Conservation (phyloP, 148 eudicot genomes). For the Pouteria glomerata region DNA sequence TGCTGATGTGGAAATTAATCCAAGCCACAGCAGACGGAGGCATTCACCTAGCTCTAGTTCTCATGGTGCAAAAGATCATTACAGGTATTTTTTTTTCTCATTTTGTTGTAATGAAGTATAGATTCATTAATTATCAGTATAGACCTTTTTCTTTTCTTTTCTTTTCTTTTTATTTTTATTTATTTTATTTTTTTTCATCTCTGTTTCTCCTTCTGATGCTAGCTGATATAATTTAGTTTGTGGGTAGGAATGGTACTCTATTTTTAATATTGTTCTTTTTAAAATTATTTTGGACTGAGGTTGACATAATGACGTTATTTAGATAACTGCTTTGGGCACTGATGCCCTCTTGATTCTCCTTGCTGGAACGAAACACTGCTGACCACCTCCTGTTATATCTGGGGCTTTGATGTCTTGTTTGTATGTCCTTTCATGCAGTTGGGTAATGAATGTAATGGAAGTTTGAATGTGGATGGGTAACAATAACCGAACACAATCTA, state of each 20-base stretch:
- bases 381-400: too few species aligned
- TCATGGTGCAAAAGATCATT: conserved; percentile 45
- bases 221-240: background rate
- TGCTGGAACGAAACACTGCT: background rate
- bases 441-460: background rate
- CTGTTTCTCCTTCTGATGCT: conserved; percentile 5
- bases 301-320: background rate
- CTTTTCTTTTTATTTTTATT: too few species aligned
- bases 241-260: background rate
- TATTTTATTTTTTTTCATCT: conserved; percentile 22
- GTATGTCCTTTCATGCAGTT: background rate
- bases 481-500: background rate
- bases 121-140: too few species aligned
- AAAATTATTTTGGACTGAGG: background rate
- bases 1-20: conserved; percentile 36
- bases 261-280: too few species aligned
- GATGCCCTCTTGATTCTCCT: background rate
- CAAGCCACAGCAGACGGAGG: conserved; percentile 46
- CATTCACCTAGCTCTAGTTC: conserved; percentile 63
- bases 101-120: conserved; percentile 43
- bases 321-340: background rate
- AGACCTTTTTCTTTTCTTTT: too few species aligned
- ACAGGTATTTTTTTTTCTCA: conserved; percentile 43
- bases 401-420: background rate
- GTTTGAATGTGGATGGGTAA: background rate